Conservation (phyloP, 768 basidiomycete genomes). For the Candolleomyces eurysporus region DNA sequence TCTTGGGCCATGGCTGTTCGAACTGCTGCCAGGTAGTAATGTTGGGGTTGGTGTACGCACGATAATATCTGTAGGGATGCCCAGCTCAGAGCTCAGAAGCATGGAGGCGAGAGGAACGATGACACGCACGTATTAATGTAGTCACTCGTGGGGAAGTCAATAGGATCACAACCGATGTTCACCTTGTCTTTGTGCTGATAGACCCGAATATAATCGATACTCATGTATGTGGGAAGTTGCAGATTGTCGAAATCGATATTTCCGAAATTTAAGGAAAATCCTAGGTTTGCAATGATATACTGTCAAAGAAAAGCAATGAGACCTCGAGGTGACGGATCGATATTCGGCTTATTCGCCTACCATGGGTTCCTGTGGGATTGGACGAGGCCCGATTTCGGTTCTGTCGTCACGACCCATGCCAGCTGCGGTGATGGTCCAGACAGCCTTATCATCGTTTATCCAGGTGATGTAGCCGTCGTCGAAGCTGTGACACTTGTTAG, state of each 20-base stretch:
- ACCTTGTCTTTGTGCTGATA: conserved; percentile 49
- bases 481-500: conserved; percentile 18
- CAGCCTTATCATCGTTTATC: conserved; percentile 58
- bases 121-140: conserved; percentile 68
- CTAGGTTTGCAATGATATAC: conserved; percentile 64
- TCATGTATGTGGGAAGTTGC: conserved; percentile 57
- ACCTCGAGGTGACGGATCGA: no score
- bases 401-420: conserved; percentile 52
- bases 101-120: background rate
- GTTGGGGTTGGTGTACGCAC: conserved; percentile 39
- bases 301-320: background rate
- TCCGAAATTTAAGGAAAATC: conserved; percentile 72
- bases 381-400: conserved; percentile 58
- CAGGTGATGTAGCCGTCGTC: conserved; percentile 64
- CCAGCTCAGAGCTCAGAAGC: background rate
- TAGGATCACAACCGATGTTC: conserved; percentile 70
- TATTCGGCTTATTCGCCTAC: conserved; percentile 26
- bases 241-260: conserved; percentile 54
- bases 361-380: conserved; percentile 77
- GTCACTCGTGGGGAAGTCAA: conserved; percentile 62
- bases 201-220: conserved; percentile 79
- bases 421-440: conserved; percentile 62
- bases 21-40: conserved; percentile 36
- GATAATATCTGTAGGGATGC: conserved; percentile 25
- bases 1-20: conserved; percentile 36